phyloP scores from a whole-genome alignment of 495 filamentous ascomycete species.

The Aspergillus ostianus region DNA sequence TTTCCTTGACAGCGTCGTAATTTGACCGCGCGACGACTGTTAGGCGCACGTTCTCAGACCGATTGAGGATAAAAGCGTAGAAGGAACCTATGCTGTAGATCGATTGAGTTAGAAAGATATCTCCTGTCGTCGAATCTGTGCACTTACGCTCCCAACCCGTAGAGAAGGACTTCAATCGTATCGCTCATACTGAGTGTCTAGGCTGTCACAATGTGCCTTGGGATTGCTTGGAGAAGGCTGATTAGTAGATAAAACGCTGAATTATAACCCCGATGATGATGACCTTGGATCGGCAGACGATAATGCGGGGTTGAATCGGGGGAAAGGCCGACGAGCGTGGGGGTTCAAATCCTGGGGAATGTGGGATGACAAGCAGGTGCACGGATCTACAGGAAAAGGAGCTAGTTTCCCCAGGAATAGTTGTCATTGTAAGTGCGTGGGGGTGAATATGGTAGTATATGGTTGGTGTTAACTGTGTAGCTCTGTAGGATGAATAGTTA shows the following conservation, averaged over 20 bases:
- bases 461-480: background rate
- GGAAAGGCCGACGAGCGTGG: constrained; percentile 2
- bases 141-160: constrained; percentile 40
- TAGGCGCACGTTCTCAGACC: constrained; percentile 39
- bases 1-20: constrained; percentile 43
- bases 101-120: constrained; percentile 3
- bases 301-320: constrained; percentile 15
- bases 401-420: background rate
- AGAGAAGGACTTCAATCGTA: constrained; percentile 36
- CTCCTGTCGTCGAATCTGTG: too few species aligned
- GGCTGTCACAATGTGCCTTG: background rate
- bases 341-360: background rate
- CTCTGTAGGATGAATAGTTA: too few species aligned
- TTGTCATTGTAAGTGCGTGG: background rate
- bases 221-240: background rate
- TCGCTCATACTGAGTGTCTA: constrained; percentile 22
- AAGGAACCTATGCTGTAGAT: constrained; percentile 42
- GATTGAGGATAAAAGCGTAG: constrained; percentile 47
- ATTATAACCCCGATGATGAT: background rate
- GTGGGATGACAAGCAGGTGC: background rate
- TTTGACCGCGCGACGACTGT: constrained; percentile 54
- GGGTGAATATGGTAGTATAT: background rate
- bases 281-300: background rate
- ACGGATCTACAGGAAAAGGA: background rate
- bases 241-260: background rate